Base-by-base conservation (phyloP, 2,329 filamentous ascomycete genomes). In the Aspergillus ibericus region DNA sequence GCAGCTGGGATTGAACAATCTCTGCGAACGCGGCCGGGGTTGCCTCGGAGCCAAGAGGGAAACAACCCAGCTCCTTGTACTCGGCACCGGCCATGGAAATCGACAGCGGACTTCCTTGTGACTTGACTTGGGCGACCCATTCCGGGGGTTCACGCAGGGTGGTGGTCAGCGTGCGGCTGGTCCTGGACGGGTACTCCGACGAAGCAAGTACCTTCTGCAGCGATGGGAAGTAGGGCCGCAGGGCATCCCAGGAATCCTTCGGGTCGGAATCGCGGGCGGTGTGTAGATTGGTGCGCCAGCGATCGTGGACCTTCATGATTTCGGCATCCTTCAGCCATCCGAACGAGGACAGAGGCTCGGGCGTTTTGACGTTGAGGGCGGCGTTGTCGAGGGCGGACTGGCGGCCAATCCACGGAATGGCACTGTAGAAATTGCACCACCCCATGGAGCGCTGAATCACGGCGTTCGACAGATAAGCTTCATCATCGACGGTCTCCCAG, bases 371-470 rank as follows among this genome's bases (percentile, higher is more conserved):
- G 32, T 75, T 75, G 9, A 71, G 50, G 5, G 65, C 60, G 1
- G 73, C 70, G 63, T 81, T 68, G 3, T 64, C 63, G 16, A 81
- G 63, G 7, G 79, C 73, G 25, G 69, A 62, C 46, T 70, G 59
- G 1, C 72, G 59, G 5, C 77, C 78, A 51, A 80, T 78, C 77
- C 78, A 82, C 6, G 73, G 70, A 5, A 81, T 68, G 4, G 72
- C 74, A 58, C 74, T 80, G 64, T 81, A 79, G 62, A 80, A 82
- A 25, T 74, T 74, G 61, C 76, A 79, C 80, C 80, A 82, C 29
- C 76, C 72, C 47, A 77, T 73, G 29, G 75, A 77, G 47, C 80
- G 67, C 58, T 76, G 76, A 15, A 78, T 63, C 8, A 80, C 73
- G 0, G 78, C 76, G 62, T 80, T 78, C 1, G 74, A 69, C 13